Conservation (phyloP, 331 rosid species). For the Quercus phellos region DNA sequence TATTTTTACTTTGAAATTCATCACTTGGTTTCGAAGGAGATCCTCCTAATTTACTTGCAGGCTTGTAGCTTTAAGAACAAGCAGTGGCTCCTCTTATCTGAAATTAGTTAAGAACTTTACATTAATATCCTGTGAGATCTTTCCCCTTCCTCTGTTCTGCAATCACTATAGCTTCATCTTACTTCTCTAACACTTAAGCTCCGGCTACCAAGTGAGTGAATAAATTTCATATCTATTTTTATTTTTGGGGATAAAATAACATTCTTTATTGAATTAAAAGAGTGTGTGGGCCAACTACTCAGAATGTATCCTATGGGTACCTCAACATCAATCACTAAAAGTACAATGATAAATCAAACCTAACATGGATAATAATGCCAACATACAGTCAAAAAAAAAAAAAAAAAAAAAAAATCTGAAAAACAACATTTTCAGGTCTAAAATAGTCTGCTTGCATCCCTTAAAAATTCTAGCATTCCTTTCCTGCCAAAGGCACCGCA, state of each 20-base stretch:
- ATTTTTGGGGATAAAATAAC: neutral
- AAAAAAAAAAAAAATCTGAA: too few species aligned
- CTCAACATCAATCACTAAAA: too few species aligned
- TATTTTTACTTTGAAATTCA: neutral
- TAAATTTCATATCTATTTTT: neutral
- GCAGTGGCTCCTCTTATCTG: neutral
- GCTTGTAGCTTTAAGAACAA: neutral
- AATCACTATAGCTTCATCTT: neutral
- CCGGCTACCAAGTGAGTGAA: neutral
- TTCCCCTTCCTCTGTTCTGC: neutral
- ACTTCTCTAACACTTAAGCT: neutral
- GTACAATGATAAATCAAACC: too few species aligned
- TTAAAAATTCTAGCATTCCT: too few species aligned
- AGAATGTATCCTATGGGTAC: too few species aligned
- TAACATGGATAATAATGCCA: too few species aligned
- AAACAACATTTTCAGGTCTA: too few species aligned
- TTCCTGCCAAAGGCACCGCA: too few species aligned
- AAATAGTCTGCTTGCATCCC: too few species aligned
- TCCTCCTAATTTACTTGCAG: neutral
- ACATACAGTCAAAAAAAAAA: too few species aligned
- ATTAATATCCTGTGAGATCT: neutral
- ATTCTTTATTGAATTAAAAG: too few species aligned
- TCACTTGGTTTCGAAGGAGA: neutral
- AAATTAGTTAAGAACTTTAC: neutral
- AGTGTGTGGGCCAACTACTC: too few species aligned